Conservation (phyloP, 1,139 yeast genomes). For the Debaryomyces sp. region DNA sequence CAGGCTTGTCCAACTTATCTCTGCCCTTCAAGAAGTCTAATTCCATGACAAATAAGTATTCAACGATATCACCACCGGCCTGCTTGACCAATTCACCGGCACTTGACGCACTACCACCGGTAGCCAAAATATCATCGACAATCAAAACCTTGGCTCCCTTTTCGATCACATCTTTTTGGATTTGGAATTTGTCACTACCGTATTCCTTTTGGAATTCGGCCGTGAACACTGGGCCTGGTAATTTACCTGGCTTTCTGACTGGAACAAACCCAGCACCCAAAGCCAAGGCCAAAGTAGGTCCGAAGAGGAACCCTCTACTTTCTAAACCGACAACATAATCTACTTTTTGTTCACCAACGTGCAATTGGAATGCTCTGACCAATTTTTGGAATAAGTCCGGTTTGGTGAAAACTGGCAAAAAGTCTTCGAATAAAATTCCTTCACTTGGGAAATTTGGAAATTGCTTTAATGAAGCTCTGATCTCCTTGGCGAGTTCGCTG, state of each 20-base stretch:
- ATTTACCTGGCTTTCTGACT: slow-evolving; percentile 90
- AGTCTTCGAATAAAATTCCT: slow-evolving; percentile 95
- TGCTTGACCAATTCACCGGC: slow-evolving; percentile 83
- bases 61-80: slow-evolving; percentile 69
- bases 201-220: slow-evolving; percentile 90
- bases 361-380: slow-evolving; percentile 77
- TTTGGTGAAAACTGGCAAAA: slow-evolving; percentile 86
- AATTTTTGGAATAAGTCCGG: slow-evolving; percentile 81
- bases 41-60: slow-evolving; percentile 89
- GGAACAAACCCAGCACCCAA: slow-evolving; percentile 92
- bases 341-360: slow-evolving; percentile 66
- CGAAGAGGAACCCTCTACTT: slow-evolving; percentile 95
- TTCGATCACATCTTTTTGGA: slow-evolving; percentile 82
- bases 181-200: slow-evolving; percentile 86
- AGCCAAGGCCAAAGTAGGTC: slow-evolving; percentile 91
- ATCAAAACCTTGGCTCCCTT: slow-evolving; percentile 79
- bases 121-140: slow-evolving; percentile 96
- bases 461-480: slow-evolving; percentile 69
- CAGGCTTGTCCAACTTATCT: slow-evolving; percentile 81
- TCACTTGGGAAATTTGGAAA: slow-evolving; percentile 92
- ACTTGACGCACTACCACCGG: slow-evolving; percentile 95
- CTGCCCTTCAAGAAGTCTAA: slow-evolving; percentile 94
- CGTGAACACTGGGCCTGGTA: slow-evolving; percentile 79
- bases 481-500: slow-evolving; percentile 55
- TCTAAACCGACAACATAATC: slow-evolving; percentile 94